phyloP scores from a whole-genome alignment of 441 rosid genomes.

The Gossypium trilobum region DNA sequence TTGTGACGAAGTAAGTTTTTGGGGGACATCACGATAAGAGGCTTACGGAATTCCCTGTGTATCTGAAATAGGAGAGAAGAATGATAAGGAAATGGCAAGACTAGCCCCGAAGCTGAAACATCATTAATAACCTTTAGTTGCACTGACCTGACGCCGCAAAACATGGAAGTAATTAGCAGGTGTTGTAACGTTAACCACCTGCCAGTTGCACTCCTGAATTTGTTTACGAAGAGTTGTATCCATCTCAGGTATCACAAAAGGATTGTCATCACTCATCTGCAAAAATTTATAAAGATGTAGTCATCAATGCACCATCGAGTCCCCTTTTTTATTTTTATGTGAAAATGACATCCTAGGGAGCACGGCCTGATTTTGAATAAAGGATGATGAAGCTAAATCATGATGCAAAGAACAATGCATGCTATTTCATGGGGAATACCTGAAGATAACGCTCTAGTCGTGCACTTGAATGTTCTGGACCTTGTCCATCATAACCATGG shows the following conservation, averaged over 20 bases:
- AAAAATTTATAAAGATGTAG: constrained; percentile 6
- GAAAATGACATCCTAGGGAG: background rate
- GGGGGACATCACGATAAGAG: constrained; percentile 83
- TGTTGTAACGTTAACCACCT: constrained; percentile 91
- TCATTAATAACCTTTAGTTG: constrained; percentile 3
- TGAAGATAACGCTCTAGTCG: constrained; percentile 90
- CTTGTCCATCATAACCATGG: constrained; percentile 97
- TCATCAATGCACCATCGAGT: background rate
- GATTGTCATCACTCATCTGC: constrained; percentile 97
- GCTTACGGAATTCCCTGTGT: constrained; percentile 93
- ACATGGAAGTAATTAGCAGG: constrained; percentile 99
- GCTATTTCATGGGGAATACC: constrained; percentile 31
- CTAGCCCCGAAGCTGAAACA: background rate
- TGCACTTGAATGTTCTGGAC: constrained; percentile 99
- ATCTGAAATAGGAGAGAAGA: constrained; percentile 33
- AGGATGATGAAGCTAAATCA: background rate
- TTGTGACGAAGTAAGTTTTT: constrained; percentile 93
- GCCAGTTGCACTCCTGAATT: constrained; percentile 98
- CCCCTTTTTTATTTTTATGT: background rate
- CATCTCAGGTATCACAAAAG: constrained; percentile 84
- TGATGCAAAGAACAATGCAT: background rate
- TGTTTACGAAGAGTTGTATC: constrained; percentile 80
- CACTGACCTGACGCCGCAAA: constrained; percentile 74
- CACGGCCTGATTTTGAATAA: background rate
- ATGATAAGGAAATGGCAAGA: constrained; percentile 10